These are phyloP conservation scores for button mushroom (Agaricus bisporus) DNA, from an alignment of 768 basidiomycete species.

Conservation along the genomic window DNA sequence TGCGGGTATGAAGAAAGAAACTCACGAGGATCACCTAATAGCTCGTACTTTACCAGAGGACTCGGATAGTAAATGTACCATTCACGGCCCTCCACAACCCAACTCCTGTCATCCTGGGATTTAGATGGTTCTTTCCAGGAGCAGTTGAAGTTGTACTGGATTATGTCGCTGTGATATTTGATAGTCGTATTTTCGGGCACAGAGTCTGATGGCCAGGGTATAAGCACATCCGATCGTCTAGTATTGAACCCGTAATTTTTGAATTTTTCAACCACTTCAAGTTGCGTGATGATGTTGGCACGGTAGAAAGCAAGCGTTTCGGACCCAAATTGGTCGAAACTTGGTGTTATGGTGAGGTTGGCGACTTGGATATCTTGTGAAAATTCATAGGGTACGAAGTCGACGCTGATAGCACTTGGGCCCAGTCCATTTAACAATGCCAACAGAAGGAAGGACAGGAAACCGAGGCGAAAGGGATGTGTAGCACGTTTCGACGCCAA, in stretches of 20 bases:
- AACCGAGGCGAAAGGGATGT: too few relatives aligned
- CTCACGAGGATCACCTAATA: too few relatives aligned
- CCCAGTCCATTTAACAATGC: too few relatives aligned
- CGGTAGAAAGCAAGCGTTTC: neutral
- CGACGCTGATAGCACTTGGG: too few relatives aligned
- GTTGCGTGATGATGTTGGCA: neutral
- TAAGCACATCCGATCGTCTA: neutral
- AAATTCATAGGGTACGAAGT: too few relatives aligned
- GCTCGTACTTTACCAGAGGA: too few relatives aligned
- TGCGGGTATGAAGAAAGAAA: too few relatives aligned
- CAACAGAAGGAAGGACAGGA: too few relatives aligned
- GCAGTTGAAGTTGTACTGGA: slow-evolving; percentile 1
- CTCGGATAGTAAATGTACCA: neutral
- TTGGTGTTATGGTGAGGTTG: too few relatives aligned
- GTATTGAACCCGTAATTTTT: neutral
- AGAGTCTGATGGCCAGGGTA: slow-evolving; percentile 5
- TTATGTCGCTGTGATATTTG: slow-evolving; percentile 2
- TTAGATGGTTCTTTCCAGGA: neutral
- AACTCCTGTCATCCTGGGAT: neutral
- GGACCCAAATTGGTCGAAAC: too few relatives aligned
- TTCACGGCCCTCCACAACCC: neutral
- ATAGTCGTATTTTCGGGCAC: neutral
- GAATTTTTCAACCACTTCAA: neutral
- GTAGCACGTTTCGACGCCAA: too few relatives aligned
- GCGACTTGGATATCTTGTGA: too few relatives aligned